Evolutionary conservation across 2,329 filamentous ascomycete genomes (phyloP).

Genomic region (Ophiostoma novo-ulmi): DNA sequence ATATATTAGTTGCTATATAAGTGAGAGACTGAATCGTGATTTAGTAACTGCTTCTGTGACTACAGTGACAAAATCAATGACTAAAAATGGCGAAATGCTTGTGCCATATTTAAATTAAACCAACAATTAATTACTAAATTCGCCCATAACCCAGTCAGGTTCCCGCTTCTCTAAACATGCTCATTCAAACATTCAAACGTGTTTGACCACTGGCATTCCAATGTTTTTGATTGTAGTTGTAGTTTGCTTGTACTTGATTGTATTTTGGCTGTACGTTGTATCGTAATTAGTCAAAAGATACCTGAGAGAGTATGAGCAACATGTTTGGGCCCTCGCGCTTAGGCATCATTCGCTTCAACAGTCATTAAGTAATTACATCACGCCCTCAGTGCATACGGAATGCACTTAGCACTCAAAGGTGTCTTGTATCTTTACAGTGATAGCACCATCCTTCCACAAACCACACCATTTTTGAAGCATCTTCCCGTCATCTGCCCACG

Average conservation of each 20-base stretch:
- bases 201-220: background rate
- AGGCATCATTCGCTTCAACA: background rate
- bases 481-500: slow-evolving; percentile 23
- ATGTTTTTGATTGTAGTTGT: background rate
- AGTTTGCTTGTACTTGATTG: background rate
- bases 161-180: background rate
- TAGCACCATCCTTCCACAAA: slow-evolving; percentile 20
- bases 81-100: slow-evolving; percentile 2
- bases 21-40: too few species aligned
- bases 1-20: background rate
- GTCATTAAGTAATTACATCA: background rate
- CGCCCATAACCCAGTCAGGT: background rate
- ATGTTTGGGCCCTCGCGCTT: background rate
- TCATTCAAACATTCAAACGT: background rate
- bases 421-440: background rate
- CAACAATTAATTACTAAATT: background rate
- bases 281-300: too few species aligned
- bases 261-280: too few species aligned
- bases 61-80: background rate
- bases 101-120: background rate
- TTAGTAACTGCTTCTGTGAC: background rate
- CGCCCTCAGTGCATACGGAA: background rate
- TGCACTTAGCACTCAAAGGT: background rate
- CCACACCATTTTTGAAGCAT: slow-evolving; percentile 21
- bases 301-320: background rate